phyloP scores from a whole-genome alignment of 2,329 filamentous ascomycete genomes.

The Calonectria ilicicola region DNA sequence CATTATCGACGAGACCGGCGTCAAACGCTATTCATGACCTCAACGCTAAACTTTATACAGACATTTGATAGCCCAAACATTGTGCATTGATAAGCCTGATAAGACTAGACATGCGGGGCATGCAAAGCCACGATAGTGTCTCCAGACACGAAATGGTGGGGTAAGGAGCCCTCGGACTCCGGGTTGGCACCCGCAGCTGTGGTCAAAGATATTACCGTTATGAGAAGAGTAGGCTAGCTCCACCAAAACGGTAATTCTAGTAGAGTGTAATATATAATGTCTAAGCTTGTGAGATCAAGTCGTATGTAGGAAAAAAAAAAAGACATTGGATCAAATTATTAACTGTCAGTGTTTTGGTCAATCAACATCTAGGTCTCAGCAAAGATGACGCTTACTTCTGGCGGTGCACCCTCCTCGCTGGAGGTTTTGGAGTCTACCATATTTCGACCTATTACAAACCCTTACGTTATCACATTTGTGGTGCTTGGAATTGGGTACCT shows the following conservation, averaged over 20 bases:
- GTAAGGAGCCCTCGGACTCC: neutral
- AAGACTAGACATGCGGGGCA: conserved; percentile 4
- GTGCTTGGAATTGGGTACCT: neutral
- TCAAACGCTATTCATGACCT: neutral
- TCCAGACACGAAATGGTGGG: neutral
- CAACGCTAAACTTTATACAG: conserved; percentile 20
- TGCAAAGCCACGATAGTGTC: neutral
- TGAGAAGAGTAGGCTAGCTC: neutral
- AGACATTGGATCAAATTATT: too few relatives aligned
- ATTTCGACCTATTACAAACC: neutral
- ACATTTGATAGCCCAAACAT: conserved; percentile 17
- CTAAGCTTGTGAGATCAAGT: neutral
- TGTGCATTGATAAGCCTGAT: conserved; percentile 1
- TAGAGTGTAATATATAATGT: neutral
- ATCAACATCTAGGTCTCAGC: neutral
- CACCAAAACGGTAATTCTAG: neutral
- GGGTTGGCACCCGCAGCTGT: neutral
- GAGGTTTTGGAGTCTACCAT: neutral
- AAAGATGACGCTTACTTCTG: neutral
- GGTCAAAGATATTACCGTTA: neutral
- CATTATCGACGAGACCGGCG: neutral
- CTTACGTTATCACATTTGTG: neutral
- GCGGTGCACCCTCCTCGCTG: too few relatives aligned
- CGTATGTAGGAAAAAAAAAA: neutral
- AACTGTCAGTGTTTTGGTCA: neutral